A percentile compares a stretch with the other conserved stretches of the same genome.
Evolutionary conservation across 306 rosid species (phyloP).

Genomic region (Inga leiocalycina): DNA sequence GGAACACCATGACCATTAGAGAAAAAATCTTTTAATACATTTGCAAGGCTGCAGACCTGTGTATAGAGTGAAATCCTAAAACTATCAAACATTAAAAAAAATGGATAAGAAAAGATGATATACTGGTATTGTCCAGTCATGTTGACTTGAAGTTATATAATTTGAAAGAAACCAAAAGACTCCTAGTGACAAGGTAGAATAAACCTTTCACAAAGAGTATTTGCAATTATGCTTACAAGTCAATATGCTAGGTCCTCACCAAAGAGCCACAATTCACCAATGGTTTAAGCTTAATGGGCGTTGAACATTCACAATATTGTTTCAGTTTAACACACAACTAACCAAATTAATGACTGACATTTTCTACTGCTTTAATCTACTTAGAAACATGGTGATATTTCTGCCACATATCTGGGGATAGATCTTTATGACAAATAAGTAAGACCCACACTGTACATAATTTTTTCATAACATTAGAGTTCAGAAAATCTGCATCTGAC

Average conservation of each 20-base stretch:
- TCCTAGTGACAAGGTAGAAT: not conserved
- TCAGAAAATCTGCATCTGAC: not conserved
- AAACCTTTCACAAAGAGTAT: not conserved
- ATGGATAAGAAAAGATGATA: not conserved
- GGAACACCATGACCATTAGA: not conserved
- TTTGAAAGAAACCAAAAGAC: not conserved
- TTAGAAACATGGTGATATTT: not conserved
- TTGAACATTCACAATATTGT: not conserved
- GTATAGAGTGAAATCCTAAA: not conserved
- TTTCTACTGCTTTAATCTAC: not conserved
- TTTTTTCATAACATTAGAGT: no score
- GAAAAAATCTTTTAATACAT: not conserved
- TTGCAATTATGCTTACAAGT: not conserved
- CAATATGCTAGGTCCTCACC: not conserved
- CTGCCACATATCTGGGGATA: not conserved
- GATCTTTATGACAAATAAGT: no score
- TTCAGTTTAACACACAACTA: not conserved
- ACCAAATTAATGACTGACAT: not conserved
- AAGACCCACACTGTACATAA: no score
- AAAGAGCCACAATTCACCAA: not conserved
- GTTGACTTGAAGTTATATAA: not conserved
- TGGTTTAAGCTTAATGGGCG: not conserved
- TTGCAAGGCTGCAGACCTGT: not conserved
- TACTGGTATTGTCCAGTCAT: not conserved
- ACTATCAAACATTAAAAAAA: not conserved